These are phyloP conservation scores for Boletus speciosus DNA, from an alignment of 768 basidiomycete species.

Conservation along the genomic window DNA sequence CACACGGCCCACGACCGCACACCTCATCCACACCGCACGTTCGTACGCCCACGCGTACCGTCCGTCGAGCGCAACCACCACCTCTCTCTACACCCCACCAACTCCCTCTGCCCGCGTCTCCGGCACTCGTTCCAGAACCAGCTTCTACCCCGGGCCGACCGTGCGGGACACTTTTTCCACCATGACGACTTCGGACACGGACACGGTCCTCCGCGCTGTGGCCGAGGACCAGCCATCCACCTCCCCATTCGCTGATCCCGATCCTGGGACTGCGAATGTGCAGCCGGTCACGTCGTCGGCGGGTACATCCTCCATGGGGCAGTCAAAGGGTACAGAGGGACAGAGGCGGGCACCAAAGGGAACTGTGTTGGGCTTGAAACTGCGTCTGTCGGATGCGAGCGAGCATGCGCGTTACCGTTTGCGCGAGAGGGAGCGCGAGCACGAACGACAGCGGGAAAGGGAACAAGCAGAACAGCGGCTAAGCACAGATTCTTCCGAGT, in stretches of 20 bases:
- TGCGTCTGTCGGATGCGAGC: slow-evolving; percentile 25
- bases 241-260: background rate
- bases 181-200: slow-evolving; percentile 19
- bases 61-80: slow-evolving; percentile 6
- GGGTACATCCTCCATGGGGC: background rate
- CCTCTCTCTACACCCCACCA: slow-evolving; percentile 17
- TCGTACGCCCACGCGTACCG: slow-evolving; percentile 15
- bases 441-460: background rate
- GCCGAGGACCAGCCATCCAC: background rate
- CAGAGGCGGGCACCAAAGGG: background rate
- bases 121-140: slow-evolving; percentile 13
- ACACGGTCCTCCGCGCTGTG: slow-evolving; percentile 5
- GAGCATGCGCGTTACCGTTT: slow-evolving; percentile 19
- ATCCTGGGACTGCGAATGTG: too few species aligned
- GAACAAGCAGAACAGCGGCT: background rate
- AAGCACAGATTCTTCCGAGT: background rate
- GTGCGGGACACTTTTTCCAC: slow-evolving; percentile 23
- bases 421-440: slow-evolving; percentile 23
- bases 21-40: slow-evolving; percentile 17
- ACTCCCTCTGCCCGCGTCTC: slow-evolving; percentile 1
- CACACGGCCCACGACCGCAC: slow-evolving; percentile 14
- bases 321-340: background rate
- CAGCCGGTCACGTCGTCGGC: background rate
- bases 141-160: slow-evolving; percentile 5
- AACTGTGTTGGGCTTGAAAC: slow-evolving; percentile 12